Conservation (phyloP, 2,329 filamentous ascomycete species). For the Thielaviopsis euricoi region DNA sequence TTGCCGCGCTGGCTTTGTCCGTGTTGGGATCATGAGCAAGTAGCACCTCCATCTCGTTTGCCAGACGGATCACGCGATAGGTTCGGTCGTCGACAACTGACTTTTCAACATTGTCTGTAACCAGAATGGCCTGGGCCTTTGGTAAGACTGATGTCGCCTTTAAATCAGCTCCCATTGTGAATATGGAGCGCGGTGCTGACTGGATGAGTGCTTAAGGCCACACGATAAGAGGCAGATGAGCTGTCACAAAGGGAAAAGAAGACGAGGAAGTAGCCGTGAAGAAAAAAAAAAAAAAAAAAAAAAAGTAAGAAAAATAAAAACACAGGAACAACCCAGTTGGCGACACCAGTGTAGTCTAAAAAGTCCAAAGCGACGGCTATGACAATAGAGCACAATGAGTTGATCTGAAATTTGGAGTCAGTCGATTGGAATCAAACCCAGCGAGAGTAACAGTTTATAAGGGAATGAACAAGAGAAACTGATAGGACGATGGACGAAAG, state of each 20-base stretch:
- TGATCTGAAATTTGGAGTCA: neutral
- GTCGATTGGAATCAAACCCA: neutral
- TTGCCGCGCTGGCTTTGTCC: conserved; percentile 88
- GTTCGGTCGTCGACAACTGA: conserved; percentile 70
- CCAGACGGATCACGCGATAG: conserved; percentile 72
- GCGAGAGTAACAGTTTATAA: neutral
- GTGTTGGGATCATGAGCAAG: conserved; percentile 88
- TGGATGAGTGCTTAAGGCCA: neutral
- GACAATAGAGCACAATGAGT: neutral
- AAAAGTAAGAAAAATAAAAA: neutral
- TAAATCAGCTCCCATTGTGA: neutral
- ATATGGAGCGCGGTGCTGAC: neutral
- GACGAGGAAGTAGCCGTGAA: too few relatives aligned
- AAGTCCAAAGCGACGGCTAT: neutral
- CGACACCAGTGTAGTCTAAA: neutral
- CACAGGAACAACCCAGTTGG: too few relatives aligned
- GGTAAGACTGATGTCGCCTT: neutral
- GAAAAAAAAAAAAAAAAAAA: too few relatives aligned
- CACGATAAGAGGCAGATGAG: neutral
- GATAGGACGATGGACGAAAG: neutral
- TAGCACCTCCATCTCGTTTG: conserved; percentile 78
- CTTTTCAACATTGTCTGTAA: conserved; percentile 64
- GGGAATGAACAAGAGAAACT: neutral
- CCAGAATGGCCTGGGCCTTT: conserved; percentile 4
- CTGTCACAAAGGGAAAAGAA: neutral